Percentiles rank a stretch among this genome's conserved stretches.
Evolutionary conservation across 176 grass and related monocot genomes (phyloP).

Genomic region (Dendrocalamus sinicus): DNA sequence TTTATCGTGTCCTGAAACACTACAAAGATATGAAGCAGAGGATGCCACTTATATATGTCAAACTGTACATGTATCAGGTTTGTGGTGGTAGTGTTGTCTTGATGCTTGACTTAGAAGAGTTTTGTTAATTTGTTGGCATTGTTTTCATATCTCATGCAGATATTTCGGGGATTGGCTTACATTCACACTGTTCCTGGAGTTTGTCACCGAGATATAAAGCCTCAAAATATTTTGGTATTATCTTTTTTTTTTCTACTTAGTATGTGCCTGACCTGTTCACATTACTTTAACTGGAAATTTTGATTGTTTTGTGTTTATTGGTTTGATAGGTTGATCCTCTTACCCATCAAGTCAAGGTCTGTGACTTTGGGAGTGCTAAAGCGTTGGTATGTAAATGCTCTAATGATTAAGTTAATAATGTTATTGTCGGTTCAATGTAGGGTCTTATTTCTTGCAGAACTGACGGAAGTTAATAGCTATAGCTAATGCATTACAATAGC

Average conservation of each 20-base stretch:
- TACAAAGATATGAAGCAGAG: slow-evolving; percentile 84
- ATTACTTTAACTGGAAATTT: neutral
- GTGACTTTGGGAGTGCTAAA: slow-evolving; percentile 88
- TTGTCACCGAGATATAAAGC: slow-evolving; percentile 88
- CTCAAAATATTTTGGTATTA: slow-evolving; percentile 84
- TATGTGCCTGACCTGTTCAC: neutral
- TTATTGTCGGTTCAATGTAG: neutral
- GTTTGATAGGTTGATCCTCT: slow-evolving; percentile 73
- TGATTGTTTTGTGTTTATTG: neutral
- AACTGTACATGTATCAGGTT: slow-evolving; percentile 88
- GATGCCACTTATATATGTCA: slow-evolving; percentile 84
- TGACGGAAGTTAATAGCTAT: neutral
- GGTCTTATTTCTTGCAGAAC: neutral
- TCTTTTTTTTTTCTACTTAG: neutral
- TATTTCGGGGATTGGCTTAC: slow-evolving; percentile 84
- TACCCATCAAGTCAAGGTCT: slow-evolving; percentile 89
- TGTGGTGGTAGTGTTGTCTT: slow-evolving; percentile 12
- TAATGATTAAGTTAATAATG: neutral
- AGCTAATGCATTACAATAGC: neutral
- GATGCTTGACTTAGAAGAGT: slow-evolving; percentile 12
- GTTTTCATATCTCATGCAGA: slow-evolving; percentile 52
- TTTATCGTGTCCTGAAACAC: slow-evolving; percentile 76
- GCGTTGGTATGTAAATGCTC: slow-evolving; percentile 56
- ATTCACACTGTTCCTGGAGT: slow-evolving; percentile 84
- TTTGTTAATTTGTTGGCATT: slow-evolving; percentile 2